A percentile compares a stretch with the other conserved stretches of the same genome.
Evolutionary conservation across 768 basidiomycete genomes (phyloP).

Genomic region (Naematelia encephala): DNA sequence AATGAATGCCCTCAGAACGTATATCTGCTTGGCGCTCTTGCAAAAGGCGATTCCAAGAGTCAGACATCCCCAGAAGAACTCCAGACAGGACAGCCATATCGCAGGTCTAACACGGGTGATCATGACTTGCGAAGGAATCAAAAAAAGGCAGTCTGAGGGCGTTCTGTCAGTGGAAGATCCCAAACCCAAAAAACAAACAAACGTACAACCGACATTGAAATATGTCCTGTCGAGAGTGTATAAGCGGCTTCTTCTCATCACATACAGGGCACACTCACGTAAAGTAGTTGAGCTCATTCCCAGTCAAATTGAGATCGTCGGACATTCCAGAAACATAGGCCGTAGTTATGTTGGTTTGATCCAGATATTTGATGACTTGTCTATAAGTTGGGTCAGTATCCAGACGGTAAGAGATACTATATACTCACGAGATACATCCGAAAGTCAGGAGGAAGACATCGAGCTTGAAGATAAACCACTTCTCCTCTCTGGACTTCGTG

Average conservation of each 20-base stretch:
- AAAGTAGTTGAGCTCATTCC: constrained; percentile 46
- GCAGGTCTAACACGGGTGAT: constrained; percentile 32
- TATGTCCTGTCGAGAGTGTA: constrained; percentile 10
- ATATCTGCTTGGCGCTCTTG: constrained; percentile 28
- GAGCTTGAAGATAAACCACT: constrained; percentile 28
- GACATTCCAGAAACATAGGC: constrained; percentile 44
- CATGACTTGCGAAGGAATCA: constrained; percentile 29
- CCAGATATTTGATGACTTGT: constrained; percentile 38
- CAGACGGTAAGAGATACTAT: background rate
- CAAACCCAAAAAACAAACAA: constrained; percentile 1
- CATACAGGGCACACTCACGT: constrained; percentile 12
- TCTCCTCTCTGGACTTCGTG: constrained; percentile 23
- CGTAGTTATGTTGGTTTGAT: constrained; percentile 21
- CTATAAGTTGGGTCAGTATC: too few species aligned
- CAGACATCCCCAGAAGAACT: constrained; percentile 28
- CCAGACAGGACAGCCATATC: constrained; percentile 25
- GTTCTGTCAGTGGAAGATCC: constrained; percentile 13
- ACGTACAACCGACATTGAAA: constrained; percentile 29
- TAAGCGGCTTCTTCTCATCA: background rate
- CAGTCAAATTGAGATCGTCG: constrained; percentile 36
- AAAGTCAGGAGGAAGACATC: constrained; percentile 33
- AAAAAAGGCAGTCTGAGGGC: constrained; percentile 5
- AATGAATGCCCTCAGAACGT: constrained; percentile 36
- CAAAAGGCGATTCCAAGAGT: constrained; percentile 24
- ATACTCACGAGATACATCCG: constrained; percentile 24